Percentiles rank a stretch among this genome's conserved stretches.
Evolutionary conservation across 2,329 filamentous ascomycete genomes (phyloP).

Genomic region (Purpureocillium takamizusanense): DNA sequence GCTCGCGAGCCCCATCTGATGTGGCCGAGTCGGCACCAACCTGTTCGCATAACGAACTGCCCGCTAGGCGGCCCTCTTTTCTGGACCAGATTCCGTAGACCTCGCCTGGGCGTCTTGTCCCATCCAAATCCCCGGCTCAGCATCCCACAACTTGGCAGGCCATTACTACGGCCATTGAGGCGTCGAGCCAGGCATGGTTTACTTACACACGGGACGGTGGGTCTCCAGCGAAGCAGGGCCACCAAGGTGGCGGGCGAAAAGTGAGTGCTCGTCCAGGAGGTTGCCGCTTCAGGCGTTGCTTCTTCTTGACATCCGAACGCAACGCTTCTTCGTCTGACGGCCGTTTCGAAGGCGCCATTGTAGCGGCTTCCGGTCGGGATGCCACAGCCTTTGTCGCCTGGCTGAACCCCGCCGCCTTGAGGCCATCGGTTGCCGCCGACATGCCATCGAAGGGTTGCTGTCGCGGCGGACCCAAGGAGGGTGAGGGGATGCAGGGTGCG

Average conservation of each 20-base stretch:
- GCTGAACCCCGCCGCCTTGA: not conserved
- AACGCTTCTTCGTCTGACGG: not conserved
- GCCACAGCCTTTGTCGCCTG: slow-evolving; percentile 1
- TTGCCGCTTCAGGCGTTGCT: not conserved
- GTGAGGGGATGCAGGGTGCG: slow-evolving; percentile 3
- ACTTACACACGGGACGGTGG: no score
- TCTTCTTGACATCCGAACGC: slow-evolving; percentile 21
- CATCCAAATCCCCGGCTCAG: no score
- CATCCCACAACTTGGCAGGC: no score
- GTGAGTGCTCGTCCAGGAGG: not conserved
- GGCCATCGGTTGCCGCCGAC: not conserved
- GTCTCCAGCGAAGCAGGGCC: no score
- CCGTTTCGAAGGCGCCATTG: not conserved
- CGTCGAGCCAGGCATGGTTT: no score
- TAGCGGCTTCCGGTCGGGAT: slow-evolving; percentile 2
- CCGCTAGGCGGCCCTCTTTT: no score
- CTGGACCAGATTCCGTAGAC: no score
- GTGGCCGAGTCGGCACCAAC: not conserved
- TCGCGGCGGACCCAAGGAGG: not conserved
- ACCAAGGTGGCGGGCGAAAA: no score
- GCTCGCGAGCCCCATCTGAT: not conserved
- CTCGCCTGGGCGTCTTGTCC: no score
- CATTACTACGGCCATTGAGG: no score
- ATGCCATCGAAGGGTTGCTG: not conserved
- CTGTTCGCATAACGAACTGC: not conserved